phyloP scores from a whole-genome alignment of 306 rosid genomes.

The Lathyrus aphaca region DNA sequence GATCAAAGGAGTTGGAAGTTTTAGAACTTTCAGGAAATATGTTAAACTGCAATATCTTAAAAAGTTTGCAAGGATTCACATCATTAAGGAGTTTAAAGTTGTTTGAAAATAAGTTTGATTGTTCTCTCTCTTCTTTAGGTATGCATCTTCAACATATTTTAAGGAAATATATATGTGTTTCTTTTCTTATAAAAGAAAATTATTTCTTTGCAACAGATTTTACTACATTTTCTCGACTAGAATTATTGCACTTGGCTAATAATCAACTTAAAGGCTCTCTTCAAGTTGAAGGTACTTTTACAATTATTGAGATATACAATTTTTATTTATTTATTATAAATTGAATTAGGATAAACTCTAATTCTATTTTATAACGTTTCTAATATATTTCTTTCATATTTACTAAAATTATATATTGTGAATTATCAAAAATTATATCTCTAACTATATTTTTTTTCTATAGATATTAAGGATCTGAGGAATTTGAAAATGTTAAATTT shows the following conservation, averaged over 20 bases:
- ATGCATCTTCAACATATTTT: neutral
- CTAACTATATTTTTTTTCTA: neutral
- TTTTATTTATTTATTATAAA: no score
- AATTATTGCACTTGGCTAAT: neutral
- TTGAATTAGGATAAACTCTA: no score
- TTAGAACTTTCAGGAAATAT: neutral
- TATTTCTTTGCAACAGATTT: conserved; percentile 8
- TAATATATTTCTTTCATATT: no score
- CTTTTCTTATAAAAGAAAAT: neutral
- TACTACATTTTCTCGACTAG: neutral
- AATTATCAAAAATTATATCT: neutral
- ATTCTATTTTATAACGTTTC: no score
- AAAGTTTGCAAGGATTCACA: conserved; percentile 5
- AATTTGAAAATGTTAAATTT: neutral
- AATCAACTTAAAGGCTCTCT: neutral
- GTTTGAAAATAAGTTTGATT: accelerated
- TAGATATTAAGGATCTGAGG: neutral
- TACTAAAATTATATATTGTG: no score
- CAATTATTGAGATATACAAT: neutral
- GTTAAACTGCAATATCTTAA: neutral
- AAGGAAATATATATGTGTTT: neutral
- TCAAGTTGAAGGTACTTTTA: neutral
- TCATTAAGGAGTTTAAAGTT: neutral
- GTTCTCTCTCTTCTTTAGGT: neutral
- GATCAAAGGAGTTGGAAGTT: neutral